Base-by-base conservation (phyloP, 768 basidiomycete genomes). In the Lentinula guzmanii region DNA sequence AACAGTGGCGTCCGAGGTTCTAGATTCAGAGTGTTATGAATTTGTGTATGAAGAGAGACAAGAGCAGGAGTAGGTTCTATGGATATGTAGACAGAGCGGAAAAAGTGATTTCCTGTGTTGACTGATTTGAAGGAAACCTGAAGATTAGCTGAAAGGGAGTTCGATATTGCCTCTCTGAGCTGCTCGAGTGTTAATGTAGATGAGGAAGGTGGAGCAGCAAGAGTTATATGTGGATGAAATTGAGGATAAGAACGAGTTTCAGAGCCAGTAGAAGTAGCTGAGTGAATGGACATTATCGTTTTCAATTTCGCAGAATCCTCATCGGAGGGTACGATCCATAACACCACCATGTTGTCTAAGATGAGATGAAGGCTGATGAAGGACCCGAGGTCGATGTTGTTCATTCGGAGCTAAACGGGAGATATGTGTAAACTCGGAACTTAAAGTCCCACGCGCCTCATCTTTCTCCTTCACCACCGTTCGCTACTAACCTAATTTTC, bases 221-320 rank as follows among this genome's bases (percentile, higher is more conserved):
- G 82, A 0, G 91, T 92, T 67, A 91, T 79, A 70, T 93, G 90
- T 5, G 89, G 88, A 41, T 80, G 68, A 70, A 91, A 85, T 24
- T 65, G 61, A 1, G 88, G 86, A 68, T 86, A 91, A 0, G 85
- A 83, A 10, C 21, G 55, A 42, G 53, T 65, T 9, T 71, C 74
- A 4, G 68, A 71, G 64, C 62, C 48, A n/a, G 65, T 65, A 55
- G 52, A 43, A 52, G 48, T 62, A 65, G 67, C 64, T 58, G 73
- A 74, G 54, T 70, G 67, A 62, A 76, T 63, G 6, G 65, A 64
- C 82, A 91, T 86, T 60, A 82, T 65, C 10, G 66, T 71, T 64
- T 72, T 69, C 24, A 92, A 75, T 39, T 71, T 74, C 16, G 71
- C 62, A 2, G 80, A 72, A 63, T 83, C 79, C 8, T 67, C 58